A percentile compares a stretch with the other conserved stretches of the same genome.
These are phyloP conservation scores for Curvularia sp. DNA, from an alignment of 2,329 filamentous ascomycete genomes.

Conservation along the genomic window DNA sequence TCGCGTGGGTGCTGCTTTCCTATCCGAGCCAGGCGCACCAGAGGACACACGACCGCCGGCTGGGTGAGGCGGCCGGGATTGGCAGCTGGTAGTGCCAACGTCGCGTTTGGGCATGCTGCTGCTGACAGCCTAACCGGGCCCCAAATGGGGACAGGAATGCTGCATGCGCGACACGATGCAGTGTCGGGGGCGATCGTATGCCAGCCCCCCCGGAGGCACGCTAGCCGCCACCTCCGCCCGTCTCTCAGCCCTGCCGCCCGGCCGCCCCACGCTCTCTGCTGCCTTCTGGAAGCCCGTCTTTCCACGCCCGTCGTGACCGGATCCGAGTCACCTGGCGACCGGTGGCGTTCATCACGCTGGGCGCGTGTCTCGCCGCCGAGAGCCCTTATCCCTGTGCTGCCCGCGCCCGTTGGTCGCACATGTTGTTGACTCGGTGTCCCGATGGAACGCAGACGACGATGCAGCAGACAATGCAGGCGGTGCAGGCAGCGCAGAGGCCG, in stretches of 20 bases:
- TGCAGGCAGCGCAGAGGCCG: background rate
- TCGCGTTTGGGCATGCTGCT: background rate
- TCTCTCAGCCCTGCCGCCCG: conserved; percentile 22
- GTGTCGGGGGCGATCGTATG: conserved; percentile 14
- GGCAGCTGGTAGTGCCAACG: too few species aligned
- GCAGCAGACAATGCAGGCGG: too few species aligned
- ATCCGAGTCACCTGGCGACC: background rate
- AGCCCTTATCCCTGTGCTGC: background rate
- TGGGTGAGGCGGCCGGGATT: too few species aligned
- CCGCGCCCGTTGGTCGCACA: background rate
- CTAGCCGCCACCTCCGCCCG: conserved; percentile 18
- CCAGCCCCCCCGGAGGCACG: conserved; percentile 21
- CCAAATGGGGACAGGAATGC: background rate
- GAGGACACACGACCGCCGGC: conserved; percentile 9
- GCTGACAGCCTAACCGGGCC: background rate
- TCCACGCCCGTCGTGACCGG: background rate
- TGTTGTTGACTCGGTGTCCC: background rate
- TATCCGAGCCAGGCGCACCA: background rate
- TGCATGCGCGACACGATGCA: conserved; percentile 18
- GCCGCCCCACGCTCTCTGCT: conserved; percentile 18
- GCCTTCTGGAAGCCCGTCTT: conserved; percentile 17
- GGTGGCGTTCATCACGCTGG: background rate
- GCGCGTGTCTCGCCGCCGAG: background rate
- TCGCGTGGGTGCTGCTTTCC: conserved; percentile 30
- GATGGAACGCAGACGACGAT: background rate